These are phyloP conservation scores for Gleditsia sinensis DNA, from an alignment of 306 rosid species.

Conservation along the genomic window DNA sequence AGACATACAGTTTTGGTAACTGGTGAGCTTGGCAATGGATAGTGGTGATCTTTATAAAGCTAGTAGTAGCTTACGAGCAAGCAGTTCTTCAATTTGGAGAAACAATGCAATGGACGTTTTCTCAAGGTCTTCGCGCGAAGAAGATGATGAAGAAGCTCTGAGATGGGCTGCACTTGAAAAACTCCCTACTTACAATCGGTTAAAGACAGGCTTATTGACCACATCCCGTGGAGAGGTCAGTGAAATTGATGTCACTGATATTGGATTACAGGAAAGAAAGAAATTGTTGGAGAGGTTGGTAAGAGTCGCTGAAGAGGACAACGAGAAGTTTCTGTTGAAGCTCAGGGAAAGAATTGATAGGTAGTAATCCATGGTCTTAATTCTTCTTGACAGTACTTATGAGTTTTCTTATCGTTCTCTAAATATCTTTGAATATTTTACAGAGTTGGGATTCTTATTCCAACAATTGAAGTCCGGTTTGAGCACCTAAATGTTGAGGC, in stretches of 20 bases:
- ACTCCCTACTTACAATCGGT: constrained; percentile 68
- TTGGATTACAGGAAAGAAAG: constrained; percentile 39
- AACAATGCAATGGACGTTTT: constrained; percentile 45
- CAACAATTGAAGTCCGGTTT: constrained; percentile 62
- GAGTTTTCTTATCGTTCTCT: no score
- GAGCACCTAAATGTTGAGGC: constrained; percentile 58
- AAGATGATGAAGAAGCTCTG: constrained; percentile 68
- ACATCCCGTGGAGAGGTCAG: constrained; percentile 46
- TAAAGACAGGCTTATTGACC: constrained; percentile 63
- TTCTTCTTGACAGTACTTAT: no score
- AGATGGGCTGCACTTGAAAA: constrained; percentile 70
- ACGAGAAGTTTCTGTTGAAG: constrained; percentile 52
- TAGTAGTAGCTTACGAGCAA: constrained; percentile 18
- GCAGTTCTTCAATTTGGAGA: constrained; percentile 51
- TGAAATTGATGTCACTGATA: constrained; percentile 53
- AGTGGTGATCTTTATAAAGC: constrained; percentile 36
- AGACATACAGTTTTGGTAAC: no score
- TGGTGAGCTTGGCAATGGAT: no score
- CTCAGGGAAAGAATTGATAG: constrained; percentile 60
- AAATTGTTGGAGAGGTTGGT: constrained; percentile 43
- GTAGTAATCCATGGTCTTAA: constrained; percentile 31
- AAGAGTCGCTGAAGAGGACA: constrained; percentile 40
- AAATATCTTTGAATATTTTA: no score
- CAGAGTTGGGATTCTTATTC: constrained; percentile 67
- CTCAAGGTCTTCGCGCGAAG: constrained; percentile 40